Evolutionary conservation across 495 filamentous ascomycete genomes (phyloP).

Genomic region (Zalerion maritima): DNA sequence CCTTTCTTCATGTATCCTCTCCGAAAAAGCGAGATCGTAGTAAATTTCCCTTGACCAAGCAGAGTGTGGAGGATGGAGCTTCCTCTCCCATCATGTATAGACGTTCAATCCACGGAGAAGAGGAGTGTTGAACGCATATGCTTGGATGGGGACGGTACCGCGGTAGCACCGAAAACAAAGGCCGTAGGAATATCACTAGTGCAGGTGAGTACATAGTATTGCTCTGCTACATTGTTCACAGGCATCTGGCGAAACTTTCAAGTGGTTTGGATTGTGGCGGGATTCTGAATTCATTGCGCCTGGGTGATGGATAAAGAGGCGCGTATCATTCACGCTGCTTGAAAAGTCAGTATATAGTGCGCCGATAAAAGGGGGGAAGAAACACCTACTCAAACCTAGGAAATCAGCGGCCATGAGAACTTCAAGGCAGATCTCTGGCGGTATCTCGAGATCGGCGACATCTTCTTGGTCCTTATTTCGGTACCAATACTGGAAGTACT

Average conservation of each 20-base stretch:
- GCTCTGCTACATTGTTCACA: no score
- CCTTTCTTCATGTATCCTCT: constrained; percentile 21
- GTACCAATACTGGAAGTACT: constrained; percentile 84
- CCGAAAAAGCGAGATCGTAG: constrained; percentile 33
- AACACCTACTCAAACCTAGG: constrained; percentile 18
- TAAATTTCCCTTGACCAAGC: constrained; percentile 22
- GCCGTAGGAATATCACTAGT: constrained; percentile 2
- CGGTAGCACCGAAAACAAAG: constrained; percentile 6
- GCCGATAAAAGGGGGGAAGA: no score
- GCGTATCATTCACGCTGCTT: constrained; percentile 6
- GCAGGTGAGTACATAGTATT: constrained; percentile 5
- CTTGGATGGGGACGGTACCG: constrained; percentile 50
- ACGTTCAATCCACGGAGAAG: constrained; percentile 48
- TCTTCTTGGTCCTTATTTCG: constrained; percentile 61
- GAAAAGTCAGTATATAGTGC: constrained; percentile 2
- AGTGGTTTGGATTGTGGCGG: no score
- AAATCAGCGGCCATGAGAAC: constrained; percentile 74
- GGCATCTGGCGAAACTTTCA: no score
- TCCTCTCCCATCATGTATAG: constrained; percentile 68
- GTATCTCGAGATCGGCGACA: constrained; percentile 81
- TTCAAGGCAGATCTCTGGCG: constrained; percentile 62
- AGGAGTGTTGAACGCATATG: constrained; percentile 50
- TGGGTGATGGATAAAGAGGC: no score
- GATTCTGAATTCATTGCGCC: no score
- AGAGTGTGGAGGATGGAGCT: constrained; percentile 32